A percentile compares a stretch with the other conserved stretches of the same genome.
These are phyloP conservation scores for Cercospora sp. DNA, from an alignment of 2,329 filamentous ascomycete species.

Conservation along the genomic window DNA sequence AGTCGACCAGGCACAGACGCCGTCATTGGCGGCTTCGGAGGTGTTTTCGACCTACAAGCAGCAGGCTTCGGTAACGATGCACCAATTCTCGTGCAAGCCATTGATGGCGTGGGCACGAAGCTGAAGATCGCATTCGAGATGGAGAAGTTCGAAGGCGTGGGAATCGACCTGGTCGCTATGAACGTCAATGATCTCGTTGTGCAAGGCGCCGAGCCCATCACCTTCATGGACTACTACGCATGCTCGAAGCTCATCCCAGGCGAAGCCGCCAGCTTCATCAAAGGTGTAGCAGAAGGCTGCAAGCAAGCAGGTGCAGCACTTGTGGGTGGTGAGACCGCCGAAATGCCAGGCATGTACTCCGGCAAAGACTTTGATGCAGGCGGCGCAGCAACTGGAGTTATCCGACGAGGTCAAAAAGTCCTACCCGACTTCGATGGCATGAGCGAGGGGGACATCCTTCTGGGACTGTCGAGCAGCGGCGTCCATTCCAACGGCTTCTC, in stretches of 20 bases:
- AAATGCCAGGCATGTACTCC: conserved; percentile 95
- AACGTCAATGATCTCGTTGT: conserved; percentile 98
- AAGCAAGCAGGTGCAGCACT: conserved; percentile 81
- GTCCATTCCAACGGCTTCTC: conserved; percentile 98
- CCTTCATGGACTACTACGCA: conserved; percentile 97
- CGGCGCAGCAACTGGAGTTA: conserved; percentile 84
- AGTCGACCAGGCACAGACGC: conserved; percentile 84
- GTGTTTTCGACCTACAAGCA: conserved; percentile 74
- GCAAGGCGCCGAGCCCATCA: conserved; percentile 89
- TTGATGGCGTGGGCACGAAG: conserved; percentile 95
- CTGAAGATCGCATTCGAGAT: conserved; percentile 92
- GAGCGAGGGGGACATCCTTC: conserved; percentile 77
- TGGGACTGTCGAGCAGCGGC: conserved; percentile 82
- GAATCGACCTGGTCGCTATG: conserved; percentile 97
- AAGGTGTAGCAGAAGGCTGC: conserved; percentile 87
- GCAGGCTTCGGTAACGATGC: conserved; percentile 69
- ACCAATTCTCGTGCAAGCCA: conserved; percentile 86
- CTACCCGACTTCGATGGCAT: conserved; percentile 77
- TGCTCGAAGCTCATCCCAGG: conserved; percentile 82
- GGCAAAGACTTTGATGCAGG: conserved; percentile 90
- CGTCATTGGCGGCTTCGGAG: conserved; percentile 93
- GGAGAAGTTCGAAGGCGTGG: conserved; percentile 88
- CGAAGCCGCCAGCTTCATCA: conserved; percentile 80
- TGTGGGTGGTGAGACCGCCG: conserved; percentile 95
- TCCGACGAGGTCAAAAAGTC: conserved; percentile 63